Evolutionary conservation across 1,139 yeast genomes (phyloP), one percentile per base, ranked within the genome.

Genomic region (Taiozyma sp.): DNA sequence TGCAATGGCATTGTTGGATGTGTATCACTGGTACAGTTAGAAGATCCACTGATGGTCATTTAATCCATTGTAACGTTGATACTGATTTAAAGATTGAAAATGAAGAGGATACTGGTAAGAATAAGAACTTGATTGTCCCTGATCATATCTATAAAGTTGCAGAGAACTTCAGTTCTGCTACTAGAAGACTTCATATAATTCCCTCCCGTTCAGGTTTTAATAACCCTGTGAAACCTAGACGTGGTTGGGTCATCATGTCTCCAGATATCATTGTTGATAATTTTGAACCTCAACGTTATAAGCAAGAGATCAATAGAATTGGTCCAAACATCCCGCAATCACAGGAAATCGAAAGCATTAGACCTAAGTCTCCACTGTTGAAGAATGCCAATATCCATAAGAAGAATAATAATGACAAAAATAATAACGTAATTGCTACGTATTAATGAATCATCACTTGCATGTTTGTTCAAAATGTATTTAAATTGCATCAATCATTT

Each of bases 1-100:
- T 74, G 68, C 95, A 86, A 63, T 90, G 97, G 97, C 97, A 91
- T 68, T 91, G 97, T 62, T 87, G 96, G 85, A 88, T 91, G 97
- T 93, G 97, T 58, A 86, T 91, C 50, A 90, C 96, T 3, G 97
- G 97, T 6, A 91, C 97, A 0, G 91, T 91, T 13, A 75, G 97
- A 62, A 77, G 97, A 59, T 81, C 95, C 1, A 82, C 85, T 0
- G 97, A 91, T 67, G 79, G 78, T 29, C 90, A 88, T 64, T 73
- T 91, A 56, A 90, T 91, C 56, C 95, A 91, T 64, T 91, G 98
- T 68, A 91, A 91, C 63, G 81, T 90, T 40, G 96, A 91, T 63
- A 90, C 97, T 0, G 97, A 91, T 66, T 73, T 90, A 52, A 85
- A 85, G 53, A 75, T 93, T 66, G 83, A 83, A 58, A 69, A 72